Base-by-base conservation (phyloP, 495 filamentous ascomycete species). In the Trichocladium uniseriatum region DNA sequence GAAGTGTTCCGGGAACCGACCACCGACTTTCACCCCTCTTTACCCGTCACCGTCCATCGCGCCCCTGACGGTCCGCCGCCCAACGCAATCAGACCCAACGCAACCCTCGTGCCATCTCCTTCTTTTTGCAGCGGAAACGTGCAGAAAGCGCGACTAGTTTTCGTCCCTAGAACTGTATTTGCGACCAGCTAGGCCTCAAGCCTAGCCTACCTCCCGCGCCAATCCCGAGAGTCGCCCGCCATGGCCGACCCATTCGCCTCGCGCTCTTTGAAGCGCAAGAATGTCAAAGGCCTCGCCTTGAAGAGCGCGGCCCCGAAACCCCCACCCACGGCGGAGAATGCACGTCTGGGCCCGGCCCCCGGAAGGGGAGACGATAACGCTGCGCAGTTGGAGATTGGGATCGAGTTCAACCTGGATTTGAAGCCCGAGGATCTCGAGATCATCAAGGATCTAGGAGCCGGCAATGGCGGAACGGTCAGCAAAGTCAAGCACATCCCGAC, bases 381-480 rank as follows among this genome's bases (percentile, higher is more conserved):
- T 35, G 86, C 67, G 18, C 75, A 96, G 34, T 74, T 98, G 36
- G 92, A 98, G 69, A 96, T 98, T 60, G 92, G 92, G 2, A 83
- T 97, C 43, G 92, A 98, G 69, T 96, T 95, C 70, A 87, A 87
- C 58, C 71, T 97, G 29, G 90, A 98, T 66, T 71, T 96, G 55
- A 82, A 86, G 49, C 88, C 85, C 41, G 94, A 97, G 62, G 94
- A 98, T 67, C 66, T 98, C 48, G 80, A 95, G 53, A 80, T 94
- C 27, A 70, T 97, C 60, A 94, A 94, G 70, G 92, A 98, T 62
- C 79, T 98, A 11, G 92, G 92, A 43, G 84, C 88, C 38, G 92
- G 92, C 39, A 98, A 97, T 79, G 92, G 92, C 48, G 92, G 92
- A 13, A 95, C 94, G 0, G 92, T 98, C 41, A 95, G 89, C 69